Conservation (phyloP, 768 basidiomycete species). For the Scleroderma citrinum region DNA sequence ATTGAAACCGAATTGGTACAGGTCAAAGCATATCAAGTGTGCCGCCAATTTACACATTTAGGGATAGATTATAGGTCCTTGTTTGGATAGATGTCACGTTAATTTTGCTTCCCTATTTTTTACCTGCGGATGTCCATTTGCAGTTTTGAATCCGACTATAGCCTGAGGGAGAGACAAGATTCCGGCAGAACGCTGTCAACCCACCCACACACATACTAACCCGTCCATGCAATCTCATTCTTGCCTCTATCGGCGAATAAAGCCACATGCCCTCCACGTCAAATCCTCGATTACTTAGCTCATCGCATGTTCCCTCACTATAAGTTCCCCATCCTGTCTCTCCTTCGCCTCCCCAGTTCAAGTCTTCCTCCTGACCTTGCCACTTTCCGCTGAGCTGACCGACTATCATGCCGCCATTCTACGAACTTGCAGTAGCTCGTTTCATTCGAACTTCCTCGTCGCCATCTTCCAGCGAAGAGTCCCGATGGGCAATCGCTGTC, state of each 20-base stretch:
- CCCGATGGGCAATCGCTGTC: slow-evolving; percentile 24
- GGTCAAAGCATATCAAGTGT: neutral
- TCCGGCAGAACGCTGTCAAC: neutral
- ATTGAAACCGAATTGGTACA: too few species aligned
- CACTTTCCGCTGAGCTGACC: neutral
- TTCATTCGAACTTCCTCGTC: slow-evolving; percentile 18
- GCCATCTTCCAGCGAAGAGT: slow-evolving; percentile 3
- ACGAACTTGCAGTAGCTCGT: slow-evolving; percentile 26
- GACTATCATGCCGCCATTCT: slow-evolving; percentile 26
- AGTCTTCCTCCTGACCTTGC: slow-evolving; percentile 1
- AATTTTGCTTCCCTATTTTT: too few species aligned
- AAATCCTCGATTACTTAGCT: neutral
- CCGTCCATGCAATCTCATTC: neutral
- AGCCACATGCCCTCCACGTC: neutral
- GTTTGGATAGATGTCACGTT: slow-evolving; percentile 15
- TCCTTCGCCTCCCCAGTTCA: neutral
- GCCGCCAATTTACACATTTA: slow-evolving; percentile 27
- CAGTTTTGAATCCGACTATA: too few species aligned
- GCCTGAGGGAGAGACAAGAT: too few species aligned
- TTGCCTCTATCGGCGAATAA: neutral
- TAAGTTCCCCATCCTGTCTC: slow-evolving; percentile 1
- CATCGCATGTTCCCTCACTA: neutral
- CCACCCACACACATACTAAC: neutral
- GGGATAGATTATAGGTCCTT: slow-evolving; percentile 26
- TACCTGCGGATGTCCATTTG: too few species aligned